These are phyloP conservation scores for Kurtzmaniella quercitrusa DNA, from an alignment of 1,139 yeast genomes.

Conservation along the genomic window DNA sequence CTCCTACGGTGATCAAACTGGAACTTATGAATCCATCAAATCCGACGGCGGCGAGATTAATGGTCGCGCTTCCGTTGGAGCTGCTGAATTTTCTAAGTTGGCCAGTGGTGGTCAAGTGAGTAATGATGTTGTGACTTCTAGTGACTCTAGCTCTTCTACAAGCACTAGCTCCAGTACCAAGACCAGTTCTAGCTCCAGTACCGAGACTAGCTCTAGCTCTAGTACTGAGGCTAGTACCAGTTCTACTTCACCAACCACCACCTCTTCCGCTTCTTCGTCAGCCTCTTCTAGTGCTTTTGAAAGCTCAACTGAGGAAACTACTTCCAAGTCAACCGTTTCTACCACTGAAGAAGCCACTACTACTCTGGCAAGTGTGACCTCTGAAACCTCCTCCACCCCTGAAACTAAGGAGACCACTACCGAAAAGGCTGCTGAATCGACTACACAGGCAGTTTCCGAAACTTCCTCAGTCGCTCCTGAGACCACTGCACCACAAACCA, in stretches of 20 bases:
- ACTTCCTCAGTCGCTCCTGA: constrained; percentile 1
- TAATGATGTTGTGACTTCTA: constrained; percentile 1
- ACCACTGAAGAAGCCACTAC: background rate
- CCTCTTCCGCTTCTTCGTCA: background rate
- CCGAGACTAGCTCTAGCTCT: background rate
- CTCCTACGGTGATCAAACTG: constrained; percentile 59
- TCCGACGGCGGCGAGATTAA: constrained; percentile 62
- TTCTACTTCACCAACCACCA: background rate
- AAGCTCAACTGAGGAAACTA: too few species aligned
- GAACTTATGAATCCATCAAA: constrained; percentile 64
- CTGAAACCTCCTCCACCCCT: constrained; percentile 4
- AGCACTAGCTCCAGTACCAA: constrained; percentile 8
- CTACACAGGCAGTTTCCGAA: constrained; percentile 2
- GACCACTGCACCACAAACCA: background rate
- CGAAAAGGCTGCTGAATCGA: background rate
- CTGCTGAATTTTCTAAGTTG: constrained; percentile 44
- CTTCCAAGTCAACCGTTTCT: background rate
- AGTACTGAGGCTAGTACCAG: background rate
- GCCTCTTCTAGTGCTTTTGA: constrained; percentile 1
- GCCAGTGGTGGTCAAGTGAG: constrained; percentile 14
- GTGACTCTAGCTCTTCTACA: constrained; percentile 6
- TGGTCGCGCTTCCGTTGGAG: constrained; percentile 54
- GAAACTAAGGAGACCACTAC: constrained; percentile 5
- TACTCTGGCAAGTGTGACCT: background rate
- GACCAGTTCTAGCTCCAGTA: constrained; percentile 1